Evolutionary conservation across 768 basidiomycete species (phyloP).

Genomic region (Nidularia pulvinata): DNA sequence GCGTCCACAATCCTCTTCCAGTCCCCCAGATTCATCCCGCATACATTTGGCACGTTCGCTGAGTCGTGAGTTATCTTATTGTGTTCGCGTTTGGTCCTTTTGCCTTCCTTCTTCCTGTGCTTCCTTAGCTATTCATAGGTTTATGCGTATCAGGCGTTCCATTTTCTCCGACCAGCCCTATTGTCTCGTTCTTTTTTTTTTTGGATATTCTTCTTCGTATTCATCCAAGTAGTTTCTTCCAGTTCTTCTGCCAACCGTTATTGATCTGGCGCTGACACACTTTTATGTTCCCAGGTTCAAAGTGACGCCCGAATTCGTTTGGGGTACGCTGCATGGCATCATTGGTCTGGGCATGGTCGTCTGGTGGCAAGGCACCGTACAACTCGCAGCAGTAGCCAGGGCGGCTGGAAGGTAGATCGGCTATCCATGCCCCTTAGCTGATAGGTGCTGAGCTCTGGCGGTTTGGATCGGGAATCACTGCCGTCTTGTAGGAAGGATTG

Average conservation of each 20-base stretch:
- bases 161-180: too few relatives aligned
- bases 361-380: conserved; percentile 84
- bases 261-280: too few relatives aligned
- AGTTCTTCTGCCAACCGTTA: too few relatives aligned
- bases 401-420: conserved; percentile 6
- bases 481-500: too few relatives aligned
- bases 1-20: conserved; percentile 75
- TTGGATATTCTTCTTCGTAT: too few relatives aligned
- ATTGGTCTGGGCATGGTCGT: conserved; percentile 69
- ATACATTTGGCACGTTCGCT: conserved; percentile 56
- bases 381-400: conserved; percentile 39
- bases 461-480: too few relatives aligned
- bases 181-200: too few relatives aligned
- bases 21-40: conserved; percentile 79
- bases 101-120: background rate
- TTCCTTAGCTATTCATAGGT: too few relatives aligned
- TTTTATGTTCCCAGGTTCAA: conserved; percentile 37
- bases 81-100: background rate
- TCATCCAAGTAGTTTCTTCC: too few relatives aligned
- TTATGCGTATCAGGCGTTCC: too few relatives aligned
- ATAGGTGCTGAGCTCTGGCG: too few relatives aligned
- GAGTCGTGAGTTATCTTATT: conserved; percentile 51
- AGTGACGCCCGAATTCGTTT: conserved; percentile 70
- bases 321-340: conserved; percentile 75
- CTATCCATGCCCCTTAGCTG: too few relatives aligned